Conservation (phyloP, 1,139 yeast genomes). For the Debaryomycetaceae sp. region DNA sequence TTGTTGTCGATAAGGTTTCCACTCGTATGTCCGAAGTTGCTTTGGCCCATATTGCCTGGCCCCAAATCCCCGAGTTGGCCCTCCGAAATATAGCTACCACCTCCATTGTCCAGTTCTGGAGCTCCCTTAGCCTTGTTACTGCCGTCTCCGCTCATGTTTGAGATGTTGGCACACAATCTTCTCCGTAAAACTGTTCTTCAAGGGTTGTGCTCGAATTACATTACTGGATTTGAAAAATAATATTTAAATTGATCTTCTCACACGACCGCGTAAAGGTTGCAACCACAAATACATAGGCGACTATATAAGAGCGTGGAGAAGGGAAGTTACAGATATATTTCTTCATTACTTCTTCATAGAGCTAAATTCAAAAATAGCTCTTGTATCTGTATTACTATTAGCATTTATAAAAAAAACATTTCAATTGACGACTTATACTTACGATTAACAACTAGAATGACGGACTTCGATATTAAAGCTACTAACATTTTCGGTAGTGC, state of each 20-base stretch:
- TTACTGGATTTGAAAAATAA: neutral
- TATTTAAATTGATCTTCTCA: neutral
- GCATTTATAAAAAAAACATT: neutral
- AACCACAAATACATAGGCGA: neutral
- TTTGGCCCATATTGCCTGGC: neutral
- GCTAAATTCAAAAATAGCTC: too few species aligned
- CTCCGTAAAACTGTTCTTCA: neutral
- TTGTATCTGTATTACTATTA: neutral
- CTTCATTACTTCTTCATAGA: neutral
- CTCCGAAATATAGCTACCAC: neutral
- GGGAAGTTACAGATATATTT: neutral
- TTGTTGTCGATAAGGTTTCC: conserved; percentile 41
- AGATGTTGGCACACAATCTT: neutral
- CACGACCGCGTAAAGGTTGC: neutral
- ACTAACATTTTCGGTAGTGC: conserved; percentile 25
- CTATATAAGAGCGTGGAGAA: neutral
- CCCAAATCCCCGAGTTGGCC: neutral
- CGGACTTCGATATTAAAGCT: neutral
- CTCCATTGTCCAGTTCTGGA: neutral
- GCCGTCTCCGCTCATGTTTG: conserved; percentile 4
- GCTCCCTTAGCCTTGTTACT: neutral
- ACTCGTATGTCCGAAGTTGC: conserved; percentile 21
- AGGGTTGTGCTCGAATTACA: neutral
- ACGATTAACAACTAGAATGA: neutral
- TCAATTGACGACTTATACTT: neutral